A percentile compares a stretch with the other conserved stretches of the same genome.
Evolutionary conservation across 2,329 filamentous ascomycete genomes (phyloP).

Genomic region (Botrytis galanthina): DNA sequence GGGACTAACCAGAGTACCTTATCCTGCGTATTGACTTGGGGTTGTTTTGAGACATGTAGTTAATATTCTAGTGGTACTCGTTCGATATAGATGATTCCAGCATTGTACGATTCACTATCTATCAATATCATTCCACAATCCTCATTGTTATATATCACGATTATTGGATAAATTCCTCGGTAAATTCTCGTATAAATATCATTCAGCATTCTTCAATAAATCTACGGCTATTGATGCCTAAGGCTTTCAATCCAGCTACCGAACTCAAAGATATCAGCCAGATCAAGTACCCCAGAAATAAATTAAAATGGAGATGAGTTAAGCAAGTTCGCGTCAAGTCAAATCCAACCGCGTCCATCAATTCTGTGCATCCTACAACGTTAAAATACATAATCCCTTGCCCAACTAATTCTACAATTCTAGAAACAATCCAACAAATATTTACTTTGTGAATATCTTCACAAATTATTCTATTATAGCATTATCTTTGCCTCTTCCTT

Average conservation of each 20-base stretch:
- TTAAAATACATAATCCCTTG: constrained; percentile 9
- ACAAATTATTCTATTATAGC: constrained; percentile 8
- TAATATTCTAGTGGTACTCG: background rate
- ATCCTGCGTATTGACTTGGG: background rate
- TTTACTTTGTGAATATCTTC: background rate
- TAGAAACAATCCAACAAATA: background rate
- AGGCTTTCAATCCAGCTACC: background rate
- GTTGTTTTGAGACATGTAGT: background rate
- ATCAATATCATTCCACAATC: background rate
- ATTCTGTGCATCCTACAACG: constrained; percentile 3
- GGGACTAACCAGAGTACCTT: background rate
- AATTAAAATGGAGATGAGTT: constrained; percentile 8
- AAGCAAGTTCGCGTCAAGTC: constrained; percentile 19
- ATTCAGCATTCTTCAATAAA: background rate
- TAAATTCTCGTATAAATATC: background rate
- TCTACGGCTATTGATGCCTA: background rate
- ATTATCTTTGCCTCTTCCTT: background rate
- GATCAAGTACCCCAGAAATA: constrained; percentile 14
- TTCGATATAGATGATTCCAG: background rate
- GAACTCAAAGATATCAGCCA: background rate
- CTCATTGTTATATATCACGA: background rate
- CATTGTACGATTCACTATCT: background rate
- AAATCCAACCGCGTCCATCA: constrained; percentile 18
- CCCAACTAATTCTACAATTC: constrained; percentile 9
- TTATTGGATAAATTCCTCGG: background rate